Evolutionary conservation across 306 rosid genomes (phyloP), one percentile per base, ranked within the genome.

Genomic region (Quercus rubra): DNA sequence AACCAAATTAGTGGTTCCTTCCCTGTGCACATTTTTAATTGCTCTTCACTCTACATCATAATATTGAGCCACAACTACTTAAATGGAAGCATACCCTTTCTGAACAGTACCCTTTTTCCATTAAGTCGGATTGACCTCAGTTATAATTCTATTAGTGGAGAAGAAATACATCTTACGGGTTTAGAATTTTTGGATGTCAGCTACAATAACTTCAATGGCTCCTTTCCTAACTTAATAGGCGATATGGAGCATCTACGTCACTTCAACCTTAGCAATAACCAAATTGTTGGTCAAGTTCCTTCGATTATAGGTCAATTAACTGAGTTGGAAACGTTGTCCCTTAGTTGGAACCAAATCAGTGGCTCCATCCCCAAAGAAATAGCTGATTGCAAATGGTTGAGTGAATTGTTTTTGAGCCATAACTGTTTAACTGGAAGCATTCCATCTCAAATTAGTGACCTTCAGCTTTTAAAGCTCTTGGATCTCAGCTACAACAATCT

Each of bases 321-420:
- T 46, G 0, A 0, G 0, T 46, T 46, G 52, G 4, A 11, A 46
- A 18, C 0, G 0, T 18, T 55, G n/a, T 4, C 20, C 8, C 58
- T 55, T 15, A 18, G 20, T 55, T 55, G 58, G 58, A 55, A 55
- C 18, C 58, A 19, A 18, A 15, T 15, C 0, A 55, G 1, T 55
- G 58, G 58, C 20, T 1, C 58, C 19, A 55, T 55, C 21, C 58
- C 58, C 8, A 0, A 14, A 55, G 21, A 18, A 46, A 55, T 55
- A 14, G n/a, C 3, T 5, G 0, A 5, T 19, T 55, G n/a, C 58
- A 55, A 18, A 3, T 0, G 2, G 10, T 55, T 55, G 58, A 55
- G 3, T 3, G 2, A 18, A 6, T 55, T 55, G 58, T 18, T 1
- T 0, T 55, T 55, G 7, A 18, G 59, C 59, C 35, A 62, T 8